Conservation (phyloP, 148 eudicot genomes). For the Rhododendron mucronatum region DNA sequence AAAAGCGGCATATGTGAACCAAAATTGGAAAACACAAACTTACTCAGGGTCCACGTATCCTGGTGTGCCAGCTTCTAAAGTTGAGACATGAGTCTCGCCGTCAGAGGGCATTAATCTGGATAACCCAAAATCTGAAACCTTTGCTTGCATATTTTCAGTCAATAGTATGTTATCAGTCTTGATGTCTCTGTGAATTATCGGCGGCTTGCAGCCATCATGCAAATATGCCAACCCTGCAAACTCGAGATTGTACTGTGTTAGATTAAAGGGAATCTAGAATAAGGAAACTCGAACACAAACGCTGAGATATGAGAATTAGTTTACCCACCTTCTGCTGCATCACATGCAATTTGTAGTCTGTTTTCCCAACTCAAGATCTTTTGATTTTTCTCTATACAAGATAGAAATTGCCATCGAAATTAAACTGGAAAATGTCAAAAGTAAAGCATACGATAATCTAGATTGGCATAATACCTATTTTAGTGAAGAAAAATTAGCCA, state of each 20-base stretch:
- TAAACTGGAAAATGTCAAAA: neutral
- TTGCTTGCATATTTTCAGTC: conserved; percentile 2
- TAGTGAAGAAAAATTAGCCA: neutral
- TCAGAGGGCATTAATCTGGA: neutral
- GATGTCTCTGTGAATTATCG: conserved; percentile 13
- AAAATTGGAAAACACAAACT: neutral
- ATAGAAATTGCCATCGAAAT: neutral
- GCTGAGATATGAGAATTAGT: neutral
- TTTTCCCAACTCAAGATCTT: neutral
- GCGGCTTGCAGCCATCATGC: conserved; percentile 9
- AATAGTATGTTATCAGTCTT: neutral
- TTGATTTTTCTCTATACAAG: neutral
- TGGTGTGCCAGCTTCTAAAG: neutral
- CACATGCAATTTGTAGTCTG: neutral
- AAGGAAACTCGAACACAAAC: neutral
- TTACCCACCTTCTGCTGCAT: neutral
- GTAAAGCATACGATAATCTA: neutral
- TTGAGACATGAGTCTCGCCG: neutral
- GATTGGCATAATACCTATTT: neutral
- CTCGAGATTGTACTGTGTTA: neutral
- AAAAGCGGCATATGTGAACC: neutral
- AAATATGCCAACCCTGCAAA: neutral
- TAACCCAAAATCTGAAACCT: conserved; percentile 3
- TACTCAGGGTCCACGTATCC: conserved; percentile 7
- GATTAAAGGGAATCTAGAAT: neutral